Evolutionary conservation across 2,329 filamentous ascomycete species (phyloP).

Genomic region (Verticillium nubilum): DNA sequence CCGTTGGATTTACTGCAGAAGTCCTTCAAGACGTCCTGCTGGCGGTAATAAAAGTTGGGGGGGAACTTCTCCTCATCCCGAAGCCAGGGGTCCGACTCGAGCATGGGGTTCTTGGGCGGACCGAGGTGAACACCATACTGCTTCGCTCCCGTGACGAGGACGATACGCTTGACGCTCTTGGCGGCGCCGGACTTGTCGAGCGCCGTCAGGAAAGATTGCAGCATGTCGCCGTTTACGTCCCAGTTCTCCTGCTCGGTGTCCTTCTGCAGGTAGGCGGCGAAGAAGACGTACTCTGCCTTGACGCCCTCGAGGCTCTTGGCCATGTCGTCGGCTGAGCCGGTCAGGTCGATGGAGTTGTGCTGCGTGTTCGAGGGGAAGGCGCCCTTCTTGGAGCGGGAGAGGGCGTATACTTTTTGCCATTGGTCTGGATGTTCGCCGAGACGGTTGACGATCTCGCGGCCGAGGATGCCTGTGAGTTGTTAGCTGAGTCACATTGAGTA

Average conservation of each 20-base stretch:
- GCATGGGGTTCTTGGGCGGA: slow-evolving; percentile 38
- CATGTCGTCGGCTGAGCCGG: slow-evolving; percentile 15
- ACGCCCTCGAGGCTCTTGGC: slow-evolving; percentile 15
- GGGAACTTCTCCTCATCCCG: slow-evolving; percentile 16
- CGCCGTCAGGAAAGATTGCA: slow-evolving; percentile 40
- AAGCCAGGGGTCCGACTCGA: slow-evolving; percentile 39
- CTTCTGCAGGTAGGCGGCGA: slow-evolving; percentile 17
- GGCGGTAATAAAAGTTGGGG: slow-evolving; percentile 46
- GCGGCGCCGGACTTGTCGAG: slow-evolving; percentile 34
- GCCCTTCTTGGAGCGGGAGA: slow-evolving; percentile 18
- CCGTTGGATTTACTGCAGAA: slow-evolving; percentile 13
- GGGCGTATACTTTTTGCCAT: slow-evolving; percentile 16
- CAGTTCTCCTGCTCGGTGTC: slow-evolving; percentile 17
- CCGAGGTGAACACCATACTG: slow-evolving; percentile 50
- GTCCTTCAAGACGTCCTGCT: slow-evolving; percentile 35
- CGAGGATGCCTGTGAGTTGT: slow-evolving; percentile 14
- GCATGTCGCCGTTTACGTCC: slow-evolving; percentile 31
- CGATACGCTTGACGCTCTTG: slow-evolving; percentile 37
- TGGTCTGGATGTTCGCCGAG: slow-evolving; percentile 9
- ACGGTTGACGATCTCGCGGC: slow-evolving; percentile 17
- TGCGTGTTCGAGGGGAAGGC: slow-evolving; percentile 13
- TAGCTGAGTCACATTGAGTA: neutral
- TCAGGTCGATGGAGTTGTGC: slow-evolving; percentile 17
- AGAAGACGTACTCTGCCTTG: slow-evolving; percentile 18
- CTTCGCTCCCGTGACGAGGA: slow-evolving; percentile 43